A percentile compares a stretch with the other conserved stretches of the same genome.
phyloP scores from a whole-genome alignment of 768 basidiomycete species.

The Macrolepiota fuliginosa region DNA sequence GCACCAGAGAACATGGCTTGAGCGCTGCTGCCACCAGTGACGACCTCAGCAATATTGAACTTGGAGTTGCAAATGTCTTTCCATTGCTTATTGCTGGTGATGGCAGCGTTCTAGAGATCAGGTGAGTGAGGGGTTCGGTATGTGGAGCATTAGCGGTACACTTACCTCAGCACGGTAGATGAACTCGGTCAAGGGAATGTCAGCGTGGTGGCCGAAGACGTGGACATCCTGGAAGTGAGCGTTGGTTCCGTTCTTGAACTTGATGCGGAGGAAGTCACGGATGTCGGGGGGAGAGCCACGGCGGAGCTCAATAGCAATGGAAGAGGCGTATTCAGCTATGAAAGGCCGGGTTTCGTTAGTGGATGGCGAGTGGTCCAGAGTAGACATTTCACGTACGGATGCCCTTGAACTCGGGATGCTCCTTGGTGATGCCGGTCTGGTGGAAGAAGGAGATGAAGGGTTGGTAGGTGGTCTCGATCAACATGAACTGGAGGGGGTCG shows the following conservation, averaged over 20 bases:
- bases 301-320: slow-evolving; percentile 76
- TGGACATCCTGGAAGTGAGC: slow-evolving; percentile 64
- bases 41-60: slow-evolving; percentile 23
- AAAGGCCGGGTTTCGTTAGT: not conserved
- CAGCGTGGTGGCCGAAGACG: slow-evolving; percentile 70
- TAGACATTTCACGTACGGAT: slow-evolving; percentile 53
- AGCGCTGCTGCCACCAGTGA: slow-evolving; percentile 19
- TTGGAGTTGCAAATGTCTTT: slow-evolving; percentile 40
- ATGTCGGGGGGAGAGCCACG: slow-evolving; percentile 71
- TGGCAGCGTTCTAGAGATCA: slow-evolving; percentile 42
- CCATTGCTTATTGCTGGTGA: slow-evolving; percentile 57
- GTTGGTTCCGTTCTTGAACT: slow-evolving; percentile 80
- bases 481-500: slow-evolving; percentile 75
- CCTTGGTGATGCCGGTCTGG: slow-evolving; percentile 59
- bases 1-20: slow-evolving; percentile 35
- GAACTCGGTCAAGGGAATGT: slow-evolving; percentile 83
- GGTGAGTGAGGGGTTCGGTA: not conserved
- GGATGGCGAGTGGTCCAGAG: not conserved
- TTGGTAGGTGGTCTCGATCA: slow-evolving; percentile 84
- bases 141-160: slow-evolving; percentile 5
- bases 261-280: slow-evolving; percentile 81
- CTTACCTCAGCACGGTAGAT: slow-evolving; percentile 77
- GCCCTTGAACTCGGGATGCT: slow-evolving; percentile 56
- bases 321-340: slow-evolving; percentile 70
- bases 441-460: slow-evolving; percentile 89